Conservation (phyloP, 148 eudicot genomes). For the Rhododendron griersonianum region DNA sequence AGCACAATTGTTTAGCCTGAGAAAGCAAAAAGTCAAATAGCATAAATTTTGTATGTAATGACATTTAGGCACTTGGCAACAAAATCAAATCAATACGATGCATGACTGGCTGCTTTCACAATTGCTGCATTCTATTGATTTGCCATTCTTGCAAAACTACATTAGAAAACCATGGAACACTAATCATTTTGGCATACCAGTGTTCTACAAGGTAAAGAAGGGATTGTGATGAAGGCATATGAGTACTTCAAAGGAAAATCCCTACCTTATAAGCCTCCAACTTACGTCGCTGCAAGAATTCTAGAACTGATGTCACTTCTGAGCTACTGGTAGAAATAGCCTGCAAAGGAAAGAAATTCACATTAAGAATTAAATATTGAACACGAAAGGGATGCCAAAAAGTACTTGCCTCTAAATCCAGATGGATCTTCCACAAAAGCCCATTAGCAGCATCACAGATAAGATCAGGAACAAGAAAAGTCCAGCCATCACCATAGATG, state of each 20-base stretch:
- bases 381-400: neutral
- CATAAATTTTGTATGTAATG: neutral
- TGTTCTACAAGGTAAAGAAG: neutral
- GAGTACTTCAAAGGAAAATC: neutral
- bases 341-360: constrained; percentile 35
- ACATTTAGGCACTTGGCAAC: neutral
- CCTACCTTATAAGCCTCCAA: constrained; percentile 80
- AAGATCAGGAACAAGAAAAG: constrained; percentile 87
- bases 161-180: neutral
- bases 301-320: constrained; percentile 68
- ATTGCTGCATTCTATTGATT: neutral
- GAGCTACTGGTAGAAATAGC: constrained; percentile 94
- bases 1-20: constrained; percentile 87
- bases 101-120: neutral
- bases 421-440: constrained; percentile 77
- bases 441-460: constrained; percentile 73
- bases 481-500: constrained; percentile 82
- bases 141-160: neutral
- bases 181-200: neutral
- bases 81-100: neutral
- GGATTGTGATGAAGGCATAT: neutral
- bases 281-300: constrained; percentile 87
- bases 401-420: constrained; percentile 82
- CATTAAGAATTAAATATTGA: constrained; percentile 8
- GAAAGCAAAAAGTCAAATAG: constrained; percentile 13